Conservation (phyloP, 305 asterid species). For the Euphrasia arctica region DNA sequence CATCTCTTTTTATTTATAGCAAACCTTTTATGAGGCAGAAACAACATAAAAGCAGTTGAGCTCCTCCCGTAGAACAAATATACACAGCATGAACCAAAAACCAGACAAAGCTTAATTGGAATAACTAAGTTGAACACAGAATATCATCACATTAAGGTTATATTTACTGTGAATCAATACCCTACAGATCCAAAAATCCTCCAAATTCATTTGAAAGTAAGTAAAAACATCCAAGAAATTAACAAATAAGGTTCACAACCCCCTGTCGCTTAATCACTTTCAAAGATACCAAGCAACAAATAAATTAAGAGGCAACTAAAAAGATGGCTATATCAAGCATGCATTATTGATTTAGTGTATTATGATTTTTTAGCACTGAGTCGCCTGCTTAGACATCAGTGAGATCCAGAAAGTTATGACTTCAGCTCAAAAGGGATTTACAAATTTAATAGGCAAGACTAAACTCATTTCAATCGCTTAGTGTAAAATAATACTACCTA, state of each 20-base stretch:
- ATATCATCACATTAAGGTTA: slow-evolving; percentile 6
- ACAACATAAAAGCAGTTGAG: not conserved
- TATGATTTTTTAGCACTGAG: too few species aligned
- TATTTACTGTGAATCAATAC: slow-evolving; percentile 1
- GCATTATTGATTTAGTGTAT: too few species aligned
- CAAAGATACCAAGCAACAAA: slow-evolving; percentile 3
- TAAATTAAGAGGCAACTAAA: not conserved
- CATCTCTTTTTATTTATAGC: not conserved
- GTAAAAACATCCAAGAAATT: not conserved
- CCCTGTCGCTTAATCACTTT: slow-evolving; percentile 7
- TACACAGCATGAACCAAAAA: slow-evolving; percentile 10
- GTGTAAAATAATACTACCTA: too few species aligned
- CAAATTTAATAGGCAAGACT: too few species aligned
- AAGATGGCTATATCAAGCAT: not conserved
- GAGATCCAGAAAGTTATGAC: too few species aligned
- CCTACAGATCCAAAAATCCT: slow-evolving; percentile 1
- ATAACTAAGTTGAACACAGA: slow-evolving; percentile 5
- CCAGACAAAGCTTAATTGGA: not conserved
- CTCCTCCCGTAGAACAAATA: not conserved
- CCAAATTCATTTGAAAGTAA: slow-evolving; percentile 3
- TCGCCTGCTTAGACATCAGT: too few species aligned
- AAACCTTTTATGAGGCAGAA: not conserved
- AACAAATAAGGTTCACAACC: slow-evolving; percentile 6
- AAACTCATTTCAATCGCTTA: too few species aligned
- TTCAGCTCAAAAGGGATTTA: too few species aligned